Percentiles rank a stretch among this genome's conserved stretches.
Conservation (phyloP, 169 alveolate genomes). For the Cryptosporidium xiaoi region DNA sequence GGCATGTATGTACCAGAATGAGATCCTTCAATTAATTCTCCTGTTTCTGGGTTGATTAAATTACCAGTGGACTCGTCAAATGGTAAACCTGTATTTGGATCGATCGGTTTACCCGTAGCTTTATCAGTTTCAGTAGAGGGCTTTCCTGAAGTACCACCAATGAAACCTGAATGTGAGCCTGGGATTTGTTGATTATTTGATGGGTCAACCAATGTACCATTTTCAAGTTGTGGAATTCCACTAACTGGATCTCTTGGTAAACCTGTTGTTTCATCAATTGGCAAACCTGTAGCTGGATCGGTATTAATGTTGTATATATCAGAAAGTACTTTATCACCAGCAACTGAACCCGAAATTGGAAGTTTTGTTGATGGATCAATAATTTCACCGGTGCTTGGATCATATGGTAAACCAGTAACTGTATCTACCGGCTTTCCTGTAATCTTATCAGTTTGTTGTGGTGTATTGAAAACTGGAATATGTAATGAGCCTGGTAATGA, state of each 20-base stretch:
- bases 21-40: conserved; percentile 32
- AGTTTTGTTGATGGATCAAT: conserved; percentile 44
- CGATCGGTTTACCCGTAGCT: conserved; percentile 51
- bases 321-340: conserved; percentile 64
- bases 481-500: conserved; percentile 54
- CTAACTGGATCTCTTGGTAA: conserved; percentile 70
- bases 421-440: conserved; percentile 71
- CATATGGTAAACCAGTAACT: conserved; percentile 67
- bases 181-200: conserved; percentile 58
- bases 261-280: conserved; percentile 59
- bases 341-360: conserved; percentile 69
- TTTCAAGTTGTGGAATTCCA: conserved; percentile 60
- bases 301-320: conserved; percentile 27
- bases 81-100: conserved; percentile 73
- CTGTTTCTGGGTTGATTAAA: conserved; percentile 60
- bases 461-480: conserved; percentile 45
- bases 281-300: conserved; percentile 51
- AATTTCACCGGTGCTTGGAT: conserved; percentile 55
- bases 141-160: conserved; percentile 50
- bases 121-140: conserved; percentile 38
- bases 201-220: conserved; percentile 73
- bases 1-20: conserved; percentile 75
- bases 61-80: conserved; percentile 36
- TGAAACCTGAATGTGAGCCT: conserved; percentile 71
- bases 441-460: conserved; percentile 60